Percentiles rank a stretch among this genome's conserved stretches.
Conservation (phyloP, 2,329 filamentous ascomycete genomes). For the Neopestalotiopsis sp. region DNA sequence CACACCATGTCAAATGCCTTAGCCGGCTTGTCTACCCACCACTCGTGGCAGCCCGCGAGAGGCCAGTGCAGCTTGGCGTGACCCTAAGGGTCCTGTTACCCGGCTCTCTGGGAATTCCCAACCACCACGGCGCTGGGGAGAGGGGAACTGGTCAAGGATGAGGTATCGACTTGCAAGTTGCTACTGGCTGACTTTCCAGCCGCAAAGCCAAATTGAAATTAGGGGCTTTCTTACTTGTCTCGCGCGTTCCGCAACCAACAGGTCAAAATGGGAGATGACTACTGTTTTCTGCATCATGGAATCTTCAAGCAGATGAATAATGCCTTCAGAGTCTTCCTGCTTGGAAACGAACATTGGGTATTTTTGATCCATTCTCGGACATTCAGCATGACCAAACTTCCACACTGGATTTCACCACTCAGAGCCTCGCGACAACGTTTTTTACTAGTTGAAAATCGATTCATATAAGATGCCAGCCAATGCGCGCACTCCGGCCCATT, state of each 20-base stretch:
- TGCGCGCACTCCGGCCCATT: neutral
- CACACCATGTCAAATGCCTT: neutral
- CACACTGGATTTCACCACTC: neutral
- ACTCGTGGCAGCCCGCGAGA: neutral
- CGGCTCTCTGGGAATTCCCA: neutral
- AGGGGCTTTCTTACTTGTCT: neutral
- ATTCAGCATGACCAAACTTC: neutral
- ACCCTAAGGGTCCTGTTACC: neutral
- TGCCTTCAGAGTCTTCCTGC: too few species aligned
- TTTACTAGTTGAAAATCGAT: neutral
- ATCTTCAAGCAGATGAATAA: too few species aligned
- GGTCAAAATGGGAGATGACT: neutral
- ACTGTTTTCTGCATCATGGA: neutral
- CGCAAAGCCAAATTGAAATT: slow-evolving; percentile 1
- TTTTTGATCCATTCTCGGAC: too few species aligned
- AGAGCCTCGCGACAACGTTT: neutral
- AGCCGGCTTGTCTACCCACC: neutral
- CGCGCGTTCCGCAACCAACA: neutral
- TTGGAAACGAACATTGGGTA: too few species aligned
- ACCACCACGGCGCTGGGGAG: neutral
- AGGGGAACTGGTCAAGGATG: slow-evolving; percentile 1
- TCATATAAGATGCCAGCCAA: neutral
- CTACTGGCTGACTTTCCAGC: neutral
- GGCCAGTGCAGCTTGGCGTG: neutral
- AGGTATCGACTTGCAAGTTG: neutral